A percentile compares a stretch with the other conserved stretches of the same genome.
phyloP scores from a whole-genome alignment of 352 stramenopile genomes.

The Pythium chondricola region DNA sequence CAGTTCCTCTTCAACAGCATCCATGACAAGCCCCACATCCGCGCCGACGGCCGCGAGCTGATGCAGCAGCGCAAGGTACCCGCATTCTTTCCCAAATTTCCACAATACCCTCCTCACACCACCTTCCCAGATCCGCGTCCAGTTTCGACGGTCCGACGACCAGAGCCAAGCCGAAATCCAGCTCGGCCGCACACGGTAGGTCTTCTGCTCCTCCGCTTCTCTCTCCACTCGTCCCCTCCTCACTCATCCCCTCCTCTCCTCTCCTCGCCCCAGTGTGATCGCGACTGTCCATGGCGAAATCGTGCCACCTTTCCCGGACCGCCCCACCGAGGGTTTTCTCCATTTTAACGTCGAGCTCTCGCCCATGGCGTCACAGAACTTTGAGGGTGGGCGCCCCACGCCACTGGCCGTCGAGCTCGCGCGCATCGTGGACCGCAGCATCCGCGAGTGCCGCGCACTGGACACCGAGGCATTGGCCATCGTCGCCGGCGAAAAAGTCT shows the following conservation, averaged over 20 bases:
- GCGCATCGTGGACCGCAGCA: conserved; percentile 86
- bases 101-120: too few species aligned
- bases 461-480: conserved; percentile 94
- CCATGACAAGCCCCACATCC: conserved; percentile 45
- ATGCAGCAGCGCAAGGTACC: conserved; percentile 72
- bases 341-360: conserved; percentile 82
- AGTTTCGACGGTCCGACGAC: conserved; percentile 70
- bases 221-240: background rate
- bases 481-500: conserved; percentile 90
- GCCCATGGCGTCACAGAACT: conserved; percentile 76
- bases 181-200: conserved; percentile 66
- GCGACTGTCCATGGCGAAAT: conserved; percentile 82
- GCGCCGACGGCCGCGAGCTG: conserved; percentile 69
- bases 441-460: conserved; percentile 88
- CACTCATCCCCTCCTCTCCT: too few species aligned
- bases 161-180: conserved; percentile 79
- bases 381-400: conserved; percentile 49
- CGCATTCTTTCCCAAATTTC: background rate
- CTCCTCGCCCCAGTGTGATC: conserved; percentile 38
- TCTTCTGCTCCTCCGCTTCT: too few species aligned
- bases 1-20: conserved; percentile 69
- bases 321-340: conserved; percentile 83
- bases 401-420: conserved; percentile 72
- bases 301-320: conserved; percentile 79
- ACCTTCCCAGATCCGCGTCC: conserved; percentile 53